phyloP scores from a whole-genome alignment of 345 rosid species.

The Boechera retrofracta region DNA sequence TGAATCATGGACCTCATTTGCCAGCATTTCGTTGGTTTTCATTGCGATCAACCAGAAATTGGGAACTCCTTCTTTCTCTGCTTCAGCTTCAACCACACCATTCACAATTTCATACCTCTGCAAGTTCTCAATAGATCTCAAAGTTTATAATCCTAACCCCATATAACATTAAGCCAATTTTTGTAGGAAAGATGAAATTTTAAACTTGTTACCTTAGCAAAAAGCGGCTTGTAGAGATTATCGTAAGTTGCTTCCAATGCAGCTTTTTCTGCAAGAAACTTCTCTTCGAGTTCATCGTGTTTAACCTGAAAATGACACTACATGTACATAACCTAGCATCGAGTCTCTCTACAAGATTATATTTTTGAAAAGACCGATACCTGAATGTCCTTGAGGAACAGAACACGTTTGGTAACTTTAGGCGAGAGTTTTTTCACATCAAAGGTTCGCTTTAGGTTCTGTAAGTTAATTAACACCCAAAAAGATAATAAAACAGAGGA shows the following conservation, averaged over 20 bases:
- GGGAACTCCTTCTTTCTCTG: conserved; percentile 71
- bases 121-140: conserved; percentile 15
- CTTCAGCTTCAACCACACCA: conserved; percentile 39
- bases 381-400: conserved; percentile 45
- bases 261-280: conserved; percentile 43
- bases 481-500: conserved; percentile 5
- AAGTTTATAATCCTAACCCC: neutral
- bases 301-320: conserved; percentile 26
- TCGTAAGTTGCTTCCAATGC: conserved; percentile 38
- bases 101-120: conserved; percentile 49
- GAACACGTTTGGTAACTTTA: conserved; percentile 41
- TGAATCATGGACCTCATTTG: conserved; percentile 57
- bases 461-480: neutral
- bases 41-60: conserved; percentile 90
- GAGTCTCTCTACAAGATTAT: conserved; percentile 8
- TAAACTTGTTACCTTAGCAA: conserved; percentile 9
- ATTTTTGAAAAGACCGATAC: conserved; percentile 8
- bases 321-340: neutral
- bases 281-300: conserved; percentile 44
- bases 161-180: neutral
- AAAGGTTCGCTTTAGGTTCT: conserved; percentile 41
- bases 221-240: conserved; percentile 38
- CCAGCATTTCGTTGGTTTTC: conserved; percentile 88
- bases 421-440: conserved; percentile 36
- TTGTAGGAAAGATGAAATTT: neutral